phyloP scores from a whole-genome alignment of 352 stramenopile genomes.

The Phytophthora tentaculata region DNA sequence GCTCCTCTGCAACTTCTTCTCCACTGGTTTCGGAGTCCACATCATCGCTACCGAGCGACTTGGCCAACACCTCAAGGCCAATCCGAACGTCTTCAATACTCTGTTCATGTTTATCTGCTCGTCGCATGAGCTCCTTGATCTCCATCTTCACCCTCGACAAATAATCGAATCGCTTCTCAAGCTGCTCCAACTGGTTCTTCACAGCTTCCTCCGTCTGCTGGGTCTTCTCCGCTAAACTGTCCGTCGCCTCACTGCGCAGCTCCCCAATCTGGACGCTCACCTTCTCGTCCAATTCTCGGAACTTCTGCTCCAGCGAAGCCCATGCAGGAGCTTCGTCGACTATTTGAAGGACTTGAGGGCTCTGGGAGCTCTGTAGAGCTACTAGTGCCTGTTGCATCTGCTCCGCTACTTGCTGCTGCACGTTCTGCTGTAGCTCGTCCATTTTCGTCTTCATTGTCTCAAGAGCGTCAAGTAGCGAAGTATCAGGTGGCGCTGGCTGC shows the following conservation, averaged over 20 bases:
- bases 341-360: not conserved
- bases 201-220: constrained; percentile 57
- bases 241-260: constrained; percentile 26
- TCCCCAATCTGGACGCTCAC: constrained; percentile 30
- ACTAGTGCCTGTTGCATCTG: constrained; percentile 27
- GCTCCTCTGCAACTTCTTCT: constrained; percentile 11
- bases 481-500: constrained; percentile 16
- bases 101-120: constrained; percentile 68
- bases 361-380: constrained; percentile 9
- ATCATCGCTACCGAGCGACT: constrained; percentile 70
- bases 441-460: constrained; percentile 23
- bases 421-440: constrained; percentile 16
- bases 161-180: constrained; percentile 80
- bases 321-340: constrained; percentile 31
- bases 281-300: constrained; percentile 40
- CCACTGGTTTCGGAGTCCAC: constrained; percentile 55
- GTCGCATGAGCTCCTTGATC: constrained; percentile 66
- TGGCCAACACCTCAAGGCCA: constrained; percentile 63
- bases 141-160: constrained; percentile 76
- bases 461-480: constrained; percentile 21
- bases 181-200: constrained; percentile 52
- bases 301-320: constrained; percentile 26
- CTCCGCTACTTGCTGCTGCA: constrained; percentile 34
- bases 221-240: constrained; percentile 25
- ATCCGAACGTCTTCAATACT: constrained; percentile 65